Percentiles rank a stretch among this genome's conserved stretches.
These are phyloP conservation scores for Apiospora marii DNA, from an alignment of 2,329 filamentous ascomycete genomes.

Conservation along the genomic window DNA sequence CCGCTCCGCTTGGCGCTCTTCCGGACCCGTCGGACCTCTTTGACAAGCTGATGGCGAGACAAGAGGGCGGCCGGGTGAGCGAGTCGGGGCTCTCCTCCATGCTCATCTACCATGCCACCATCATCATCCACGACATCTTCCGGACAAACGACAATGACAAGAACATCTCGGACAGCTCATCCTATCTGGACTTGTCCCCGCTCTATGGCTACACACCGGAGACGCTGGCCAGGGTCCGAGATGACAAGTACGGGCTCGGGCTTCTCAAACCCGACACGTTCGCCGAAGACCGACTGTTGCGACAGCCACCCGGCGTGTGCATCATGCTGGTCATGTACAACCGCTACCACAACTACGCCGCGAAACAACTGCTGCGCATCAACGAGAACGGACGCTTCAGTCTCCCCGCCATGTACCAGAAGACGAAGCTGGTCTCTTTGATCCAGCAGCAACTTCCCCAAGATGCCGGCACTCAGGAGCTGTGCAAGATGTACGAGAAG, in stretches of 20 bases:
- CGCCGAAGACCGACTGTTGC: conserved; percentile 68
- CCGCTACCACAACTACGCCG: conserved; percentile 74
- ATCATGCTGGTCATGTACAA: conserved; percentile 73
- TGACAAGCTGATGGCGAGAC: conserved; percentile 70
- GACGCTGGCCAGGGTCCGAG: not conserved
- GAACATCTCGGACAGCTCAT: conserved; percentile 59
- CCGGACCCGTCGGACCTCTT: conserved; percentile 74
- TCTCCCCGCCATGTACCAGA: conserved; percentile 42
- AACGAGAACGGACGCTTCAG: conserved; percentile 72
- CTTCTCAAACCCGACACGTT: conserved; percentile 77
- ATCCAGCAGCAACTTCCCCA: conserved; percentile 14
- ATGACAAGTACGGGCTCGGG: conserved; percentile 49
- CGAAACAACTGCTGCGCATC: conserved; percentile 59
- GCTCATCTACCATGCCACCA: conserved; percentile 78
- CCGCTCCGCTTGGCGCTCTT: conserved; percentile 63
- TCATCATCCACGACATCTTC: conserved; percentile 71
- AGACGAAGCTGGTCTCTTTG: conserved; percentile 25
- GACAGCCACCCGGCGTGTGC: conserved; percentile 74
- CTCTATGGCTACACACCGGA: conserved; percentile 64
- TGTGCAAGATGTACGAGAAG: no score
- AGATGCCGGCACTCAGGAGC: conserved; percentile 27
- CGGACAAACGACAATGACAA: conserved; percentile 69
- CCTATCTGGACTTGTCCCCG: conserved; percentile 66
- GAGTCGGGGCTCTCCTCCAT: conserved; percentile 80
- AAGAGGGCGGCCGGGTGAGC: conserved; percentile 56